These are phyloP conservation scores for Fusarium dlaminii DNA, from an alignment of 2,329 filamentous ascomycete genomes.

Conservation along the genomic window DNA sequence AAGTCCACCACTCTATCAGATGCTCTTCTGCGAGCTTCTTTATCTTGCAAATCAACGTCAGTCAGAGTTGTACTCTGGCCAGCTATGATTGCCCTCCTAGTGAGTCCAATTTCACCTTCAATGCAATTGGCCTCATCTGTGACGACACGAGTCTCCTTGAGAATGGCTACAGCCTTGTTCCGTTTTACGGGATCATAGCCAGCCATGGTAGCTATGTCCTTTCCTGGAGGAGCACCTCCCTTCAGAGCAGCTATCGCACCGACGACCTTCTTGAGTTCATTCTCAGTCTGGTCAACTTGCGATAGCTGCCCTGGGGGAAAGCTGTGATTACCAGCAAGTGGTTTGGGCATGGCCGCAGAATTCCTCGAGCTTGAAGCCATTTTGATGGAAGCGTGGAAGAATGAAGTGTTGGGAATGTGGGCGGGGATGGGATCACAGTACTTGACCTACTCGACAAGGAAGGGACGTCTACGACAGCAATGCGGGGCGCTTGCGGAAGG, in stretches of 20 bases:
- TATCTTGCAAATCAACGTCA: background rate
- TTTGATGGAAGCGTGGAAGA: background rate
- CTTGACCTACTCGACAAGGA: background rate
- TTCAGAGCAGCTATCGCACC: background rate
- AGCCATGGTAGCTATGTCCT: background rate
- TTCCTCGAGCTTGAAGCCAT: background rate
- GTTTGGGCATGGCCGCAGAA: background rate
- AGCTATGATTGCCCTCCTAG: background rate
- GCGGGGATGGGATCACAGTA: background rate
- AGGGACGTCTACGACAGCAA: background rate
- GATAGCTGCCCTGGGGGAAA: background rate
- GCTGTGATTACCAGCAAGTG: background rate
- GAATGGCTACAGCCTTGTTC: background rate
- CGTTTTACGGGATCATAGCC: background rate
- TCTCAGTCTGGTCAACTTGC: background rate
- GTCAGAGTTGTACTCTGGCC: background rate
- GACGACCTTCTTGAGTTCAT: background rate
- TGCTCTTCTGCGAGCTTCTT: background rate
- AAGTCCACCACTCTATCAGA: background rate
- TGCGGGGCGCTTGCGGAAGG: background rate
- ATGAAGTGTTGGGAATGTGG: background rate
- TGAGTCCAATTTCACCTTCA: background rate
- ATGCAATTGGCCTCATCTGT: background rate
- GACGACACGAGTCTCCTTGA: background rate
- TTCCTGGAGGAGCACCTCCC: background rate